Percentiles rank a stretch among this genome's conserved stretches.
phyloP scores from a whole-genome alignment of 306 rosid species.

The Vicia faba region DNA sequence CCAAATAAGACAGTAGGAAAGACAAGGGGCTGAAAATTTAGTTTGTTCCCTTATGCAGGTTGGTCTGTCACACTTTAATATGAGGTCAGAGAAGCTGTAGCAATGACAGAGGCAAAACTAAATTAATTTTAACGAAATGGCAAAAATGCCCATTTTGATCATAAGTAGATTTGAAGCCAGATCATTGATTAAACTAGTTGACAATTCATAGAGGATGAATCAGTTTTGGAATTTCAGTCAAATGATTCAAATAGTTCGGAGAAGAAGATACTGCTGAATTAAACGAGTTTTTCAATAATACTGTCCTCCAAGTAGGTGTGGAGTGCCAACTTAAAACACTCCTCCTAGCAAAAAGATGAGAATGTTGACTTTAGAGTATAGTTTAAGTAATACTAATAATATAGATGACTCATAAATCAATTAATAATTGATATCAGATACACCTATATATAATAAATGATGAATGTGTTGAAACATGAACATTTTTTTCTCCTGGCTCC shows the following conservation, averaged over 20 bases:
- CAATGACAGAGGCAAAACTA: constrained; percentile 52
- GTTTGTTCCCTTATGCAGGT: constrained; percentile 40
- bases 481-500: background rate
- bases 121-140: constrained; percentile 45
- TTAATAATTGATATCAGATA: background rate
- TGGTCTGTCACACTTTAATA: constrained; percentile 43
- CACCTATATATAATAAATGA: background rate
- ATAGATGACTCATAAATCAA: background rate
- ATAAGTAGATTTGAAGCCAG: constrained; percentile 23
- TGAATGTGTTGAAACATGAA: constrained; percentile 1
- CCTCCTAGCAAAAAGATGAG: constrained; percentile 34
- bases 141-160: constrained; percentile 51
- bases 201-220: constrained; percentile 22
- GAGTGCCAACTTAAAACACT: constrained; percentile 46
- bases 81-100: constrained; percentile 44
- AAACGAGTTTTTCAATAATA: background rate
- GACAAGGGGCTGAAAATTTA: constrained; percentile 35
- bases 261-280: constrained; percentile 13
- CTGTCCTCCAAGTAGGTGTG: constrained; percentile 16
- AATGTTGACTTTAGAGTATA: constrained; percentile 46
- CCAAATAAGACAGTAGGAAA: constrained; percentile 20
- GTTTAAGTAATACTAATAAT: background rate
- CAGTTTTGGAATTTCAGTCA: constrained; percentile 14
- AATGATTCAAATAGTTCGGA: constrained; percentile 26
- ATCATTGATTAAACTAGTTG: constrained; percentile 30